Evolutionary conservation across 257 asterid species (phyloP), one percentile per base, ranked within the genome.

Genomic region (Eucommia ulmoides): DNA sequence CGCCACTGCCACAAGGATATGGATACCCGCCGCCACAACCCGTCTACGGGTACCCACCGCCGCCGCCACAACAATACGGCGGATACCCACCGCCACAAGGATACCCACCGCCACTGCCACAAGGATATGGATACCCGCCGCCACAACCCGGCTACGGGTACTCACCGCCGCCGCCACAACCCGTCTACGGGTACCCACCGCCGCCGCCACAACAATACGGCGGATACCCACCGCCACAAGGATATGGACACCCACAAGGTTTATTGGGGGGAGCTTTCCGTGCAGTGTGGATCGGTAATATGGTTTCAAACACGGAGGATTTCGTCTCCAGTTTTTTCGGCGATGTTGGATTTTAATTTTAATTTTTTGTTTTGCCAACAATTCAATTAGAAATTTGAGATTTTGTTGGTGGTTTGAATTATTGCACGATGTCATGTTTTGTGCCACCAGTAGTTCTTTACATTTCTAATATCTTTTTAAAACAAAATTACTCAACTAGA

Each of bases 221-320:
- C 67, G 52, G 74, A 72, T 72, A 89, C 68, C 48, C 69, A 71
- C 47, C 52, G 67, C 22, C 93, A 84, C 12, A 22, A 83, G 66
- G 94, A 87, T 20, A 60, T 83, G 26, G 96, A 93, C 15, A 94
- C 93, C 2, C 75, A 19, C 58, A 75, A 23, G 96, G 94, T 22
- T 63, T 84, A 53, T 65, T 84, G 8, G 95, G 95, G 12, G 94
- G 94, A 16, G 94, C 94, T 1, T 23, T 82, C 22, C 89, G 94
- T 22, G 95, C 93, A 19, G 20, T 84, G 22, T 52, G 81, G 64
- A 38, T 84, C 21, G 95, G 95, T 16, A 87, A 84, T 68, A 59
- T 63, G 74, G 19, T 84, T 25, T 78, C 93, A 8, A 94, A 80
- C 53, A 77, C 29, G 1, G 72, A n/a, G 14, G 25, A 44, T 29